Evolutionary conservation across 225 moss, liverwort and hornwort species (phyloP).

Genomic region (Lunularia cruciata): DNA sequence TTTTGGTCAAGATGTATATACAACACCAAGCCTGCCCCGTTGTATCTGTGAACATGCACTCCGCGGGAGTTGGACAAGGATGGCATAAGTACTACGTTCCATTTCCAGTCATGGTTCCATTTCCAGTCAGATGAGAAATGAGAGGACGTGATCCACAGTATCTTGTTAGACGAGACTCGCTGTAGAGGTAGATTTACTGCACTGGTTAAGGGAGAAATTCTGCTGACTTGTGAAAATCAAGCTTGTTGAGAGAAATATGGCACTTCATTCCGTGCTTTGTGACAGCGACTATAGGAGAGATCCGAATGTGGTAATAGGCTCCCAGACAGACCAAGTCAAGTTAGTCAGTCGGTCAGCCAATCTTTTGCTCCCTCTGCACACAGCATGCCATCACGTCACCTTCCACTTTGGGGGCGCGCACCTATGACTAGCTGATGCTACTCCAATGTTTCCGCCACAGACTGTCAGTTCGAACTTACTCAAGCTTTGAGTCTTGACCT

Average conservation of each 20-base stretch:
- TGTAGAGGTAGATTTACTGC: not conserved
- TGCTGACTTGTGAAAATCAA: not conserved
- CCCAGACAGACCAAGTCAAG: not conserved
- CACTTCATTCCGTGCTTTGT: not conserved
- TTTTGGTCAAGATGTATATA: too few species aligned
- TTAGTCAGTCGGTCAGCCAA: not conserved
- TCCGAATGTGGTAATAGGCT: not conserved
- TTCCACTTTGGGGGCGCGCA: too few species aligned
- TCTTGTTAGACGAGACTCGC: not conserved
- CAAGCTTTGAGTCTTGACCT: too few species aligned
- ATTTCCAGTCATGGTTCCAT: too few species aligned
- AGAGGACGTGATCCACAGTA: not conserved
- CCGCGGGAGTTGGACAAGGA: too few species aligned
- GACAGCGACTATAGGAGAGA: not conserved
- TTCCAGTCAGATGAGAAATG: not conserved
- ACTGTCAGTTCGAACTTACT: too few species aligned
- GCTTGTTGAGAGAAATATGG: not conserved
- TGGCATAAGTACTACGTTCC: too few species aligned
- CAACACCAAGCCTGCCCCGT: too few species aligned
- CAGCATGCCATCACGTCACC: not conserved
- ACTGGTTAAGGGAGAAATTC: not conserved
- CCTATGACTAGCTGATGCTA: too few species aligned
- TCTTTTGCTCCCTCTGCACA: not conserved
- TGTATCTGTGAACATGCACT: too few species aligned
- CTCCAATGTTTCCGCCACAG: too few species aligned